A percentile compares a stretch with the other conserved stretches of the same genome.
phyloP scores from a whole-genome alignment of 129 eudicot species.

The Cynara cardunculus region DNA sequence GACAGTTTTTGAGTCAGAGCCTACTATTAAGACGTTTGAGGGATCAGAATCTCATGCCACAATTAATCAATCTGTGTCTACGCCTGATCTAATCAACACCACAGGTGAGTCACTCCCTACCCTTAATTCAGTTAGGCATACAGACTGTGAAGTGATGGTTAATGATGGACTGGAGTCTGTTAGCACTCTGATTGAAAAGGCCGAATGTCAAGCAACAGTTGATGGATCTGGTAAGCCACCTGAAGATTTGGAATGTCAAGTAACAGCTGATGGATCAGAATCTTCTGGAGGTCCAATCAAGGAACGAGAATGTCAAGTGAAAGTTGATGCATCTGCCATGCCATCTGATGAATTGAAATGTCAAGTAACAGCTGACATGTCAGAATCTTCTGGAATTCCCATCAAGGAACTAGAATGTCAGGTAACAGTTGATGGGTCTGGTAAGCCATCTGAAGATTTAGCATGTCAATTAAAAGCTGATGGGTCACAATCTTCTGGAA shows the following conservation, averaged over 20 bases:
- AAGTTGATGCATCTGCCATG: constrained; percentile 14
- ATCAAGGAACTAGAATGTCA: constrained; percentile 15
- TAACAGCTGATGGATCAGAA: not conserved
- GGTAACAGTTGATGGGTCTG: constrained; percentile 14
- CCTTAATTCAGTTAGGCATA: constrained; percentile 6
- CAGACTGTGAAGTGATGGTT: constrained; percentile 16
- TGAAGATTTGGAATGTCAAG: constrained; percentile 13
- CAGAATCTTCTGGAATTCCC: constrained; percentile 20
- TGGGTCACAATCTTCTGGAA: constrained; percentile 19
- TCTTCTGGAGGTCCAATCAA: not conserved
- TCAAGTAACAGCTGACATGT: constrained; percentile 14
- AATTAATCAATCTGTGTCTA: constrained; percentile 2
- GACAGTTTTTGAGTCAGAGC: constrained; percentile 1
- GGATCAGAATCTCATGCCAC: constrained; percentile 7
- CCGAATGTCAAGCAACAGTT: constrained; percentile 17
- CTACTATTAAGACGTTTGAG: not conserved
- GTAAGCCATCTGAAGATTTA: constrained; percentile 25
- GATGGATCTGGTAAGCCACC: constrained; percentile 2
- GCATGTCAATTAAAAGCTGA: constrained; percentile 14
- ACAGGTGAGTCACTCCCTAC: constrained; percentile 9
- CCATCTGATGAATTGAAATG: constrained; percentile 20
- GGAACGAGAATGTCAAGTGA: constrained; percentile 7
- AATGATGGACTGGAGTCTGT: constrained; percentile 13
- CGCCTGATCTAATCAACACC: constrained; percentile 13
- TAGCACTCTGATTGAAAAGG: constrained; percentile 4